These are phyloP conservation scores for Chaetomium fimeti DNA, from an alignment of 495 filamentous ascomycete genomes.

Conservation along the genomic window DNA sequence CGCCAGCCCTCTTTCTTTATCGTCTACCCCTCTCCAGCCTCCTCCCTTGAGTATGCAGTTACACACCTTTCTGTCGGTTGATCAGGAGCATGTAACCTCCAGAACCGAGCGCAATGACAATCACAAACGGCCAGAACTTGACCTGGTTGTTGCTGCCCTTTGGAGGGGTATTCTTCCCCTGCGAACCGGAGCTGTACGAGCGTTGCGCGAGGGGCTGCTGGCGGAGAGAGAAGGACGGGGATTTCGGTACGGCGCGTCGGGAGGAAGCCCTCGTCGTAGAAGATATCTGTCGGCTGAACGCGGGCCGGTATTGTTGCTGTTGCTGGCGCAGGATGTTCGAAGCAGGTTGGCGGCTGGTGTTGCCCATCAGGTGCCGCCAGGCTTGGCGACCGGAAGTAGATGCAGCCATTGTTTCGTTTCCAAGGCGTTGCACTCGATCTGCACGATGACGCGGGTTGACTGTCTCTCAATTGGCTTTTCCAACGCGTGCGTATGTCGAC, in stretches of 20 bases:
- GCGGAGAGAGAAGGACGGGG: constrained; percentile 16
- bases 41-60: neutral
- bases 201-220: constrained; percentile 20
- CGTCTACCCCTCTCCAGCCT: neutral
- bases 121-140: constrained; percentile 53
- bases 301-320: constrained; percentile 6
- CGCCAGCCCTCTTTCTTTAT: neutral
- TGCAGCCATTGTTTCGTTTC: constrained; percentile 28
- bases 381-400: constrained; percentile 33
- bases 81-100: constrained; percentile 48
- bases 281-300: constrained; percentile 10
- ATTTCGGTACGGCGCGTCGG: constrained; percentile 3
- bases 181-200: constrained; percentile 35
- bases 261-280: constrained; percentile 2
- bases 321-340: constrained; percentile 7
- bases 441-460: constrained; percentile 24
- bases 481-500: constrained; percentile 2
- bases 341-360: constrained; percentile 15
- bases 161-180: constrained; percentile 16
- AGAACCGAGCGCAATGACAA: constrained; percentile 47
- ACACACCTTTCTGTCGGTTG: constrained; percentile 37
- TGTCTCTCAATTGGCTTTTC: constrained; percentile 1
- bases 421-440: constrained; percentile 5
- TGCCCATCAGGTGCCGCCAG: constrained; percentile 36
- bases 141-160: constrained; percentile 36